Percentiles rank a stretch among this genome's conserved stretches.
These are phyloP conservation scores for Hypomontagnella submonticulosa DNA, from an alignment of 495 filamentous ascomycete genomes.

Conservation along the genomic window DNA sequence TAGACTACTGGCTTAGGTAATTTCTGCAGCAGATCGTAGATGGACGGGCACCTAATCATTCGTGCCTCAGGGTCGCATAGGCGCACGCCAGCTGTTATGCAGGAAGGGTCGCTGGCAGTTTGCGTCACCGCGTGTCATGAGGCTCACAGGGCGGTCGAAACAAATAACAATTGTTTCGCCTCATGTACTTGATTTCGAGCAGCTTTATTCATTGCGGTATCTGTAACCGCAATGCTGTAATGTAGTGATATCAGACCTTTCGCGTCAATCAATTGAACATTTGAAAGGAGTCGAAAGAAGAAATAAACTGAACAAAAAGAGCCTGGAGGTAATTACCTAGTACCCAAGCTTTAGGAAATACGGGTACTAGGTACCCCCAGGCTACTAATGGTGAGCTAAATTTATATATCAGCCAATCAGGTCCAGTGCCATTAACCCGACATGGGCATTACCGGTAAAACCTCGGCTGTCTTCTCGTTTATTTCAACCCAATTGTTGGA, in stretches of 20 bases:
- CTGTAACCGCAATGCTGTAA: no score
- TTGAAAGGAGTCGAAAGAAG: slow-evolving; percentile 6
- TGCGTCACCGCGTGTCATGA: slow-evolving; percentile 27
- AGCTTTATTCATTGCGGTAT: no score
- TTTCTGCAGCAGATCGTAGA: slow-evolving; percentile 27
- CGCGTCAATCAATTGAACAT: not conserved
- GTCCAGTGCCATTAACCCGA: not conserved
- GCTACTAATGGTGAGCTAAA: no score
- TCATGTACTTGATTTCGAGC: not conserved
- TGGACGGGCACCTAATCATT: slow-evolving; percentile 2
- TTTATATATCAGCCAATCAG: slow-evolving; percentile 21
- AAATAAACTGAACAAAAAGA: not conserved
- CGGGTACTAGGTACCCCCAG: no score
- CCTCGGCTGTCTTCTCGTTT: not conserved
- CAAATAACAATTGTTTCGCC: not conserved
- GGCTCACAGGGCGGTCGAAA: slow-evolving; percentile 18
- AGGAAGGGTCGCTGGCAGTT: slow-evolving; percentile 13
- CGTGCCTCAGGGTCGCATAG: slow-evolving; percentile 25
- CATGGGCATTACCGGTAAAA: not conserved
- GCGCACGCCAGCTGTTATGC: slow-evolving; percentile 13
- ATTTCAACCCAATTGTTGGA: no score
- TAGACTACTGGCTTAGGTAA: no score
- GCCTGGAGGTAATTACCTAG: no score
- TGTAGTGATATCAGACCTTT: not conserved
- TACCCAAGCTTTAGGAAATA: no score